Evolutionary conservation across 1,284 basidiomycete species (phyloP).

Genomic region (Apiotrichum porosum): DNA sequence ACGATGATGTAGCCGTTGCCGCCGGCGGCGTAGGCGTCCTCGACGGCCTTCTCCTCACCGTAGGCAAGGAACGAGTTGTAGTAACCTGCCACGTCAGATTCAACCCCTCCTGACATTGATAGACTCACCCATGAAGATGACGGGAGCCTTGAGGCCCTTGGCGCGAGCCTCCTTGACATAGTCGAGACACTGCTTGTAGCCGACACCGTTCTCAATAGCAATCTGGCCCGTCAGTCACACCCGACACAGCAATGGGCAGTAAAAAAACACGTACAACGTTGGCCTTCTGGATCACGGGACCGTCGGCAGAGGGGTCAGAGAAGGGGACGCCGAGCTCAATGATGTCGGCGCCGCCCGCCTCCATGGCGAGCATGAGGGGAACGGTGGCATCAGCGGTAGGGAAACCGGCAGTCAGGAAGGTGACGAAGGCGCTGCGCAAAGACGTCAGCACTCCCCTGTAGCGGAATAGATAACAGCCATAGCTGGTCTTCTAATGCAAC

Average conservation of each 20-base stretch:
- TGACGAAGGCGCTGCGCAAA: constrained; percentile 74
- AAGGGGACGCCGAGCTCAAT: constrained; percentile 96
- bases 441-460: too few species aligned
- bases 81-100: constrained; percentile 61
- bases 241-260: neutral
- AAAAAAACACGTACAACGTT: constrained; percentile 86
- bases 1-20: constrained; percentile 98
- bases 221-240: constrained; percentile 53
- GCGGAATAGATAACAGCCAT: too few species aligned
- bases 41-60: constrained; percentile 87
- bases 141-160: constrained; percentile 76
- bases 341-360: constrained; percentile 87
- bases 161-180: constrained; percentile 73
- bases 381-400: constrained; percentile 75
- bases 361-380: constrained; percentile 80
- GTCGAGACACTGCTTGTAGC: constrained; percentile 69
- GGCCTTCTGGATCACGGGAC: constrained; percentile 82
- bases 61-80: constrained; percentile 95
- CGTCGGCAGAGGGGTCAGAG: constrained; percentile 94
- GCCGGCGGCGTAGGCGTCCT: constrained; percentile 79
- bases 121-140: constrained; percentile 83
- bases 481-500: too few species aligned
- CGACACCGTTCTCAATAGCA: constrained; percentile 71
- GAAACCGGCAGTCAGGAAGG: constrained; percentile 89
- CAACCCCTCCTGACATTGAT: neutral